Base-by-base conservation (phyloP, 2,329 filamentous ascomycete species). In the Aspergillus costaricaensis region DNA sequence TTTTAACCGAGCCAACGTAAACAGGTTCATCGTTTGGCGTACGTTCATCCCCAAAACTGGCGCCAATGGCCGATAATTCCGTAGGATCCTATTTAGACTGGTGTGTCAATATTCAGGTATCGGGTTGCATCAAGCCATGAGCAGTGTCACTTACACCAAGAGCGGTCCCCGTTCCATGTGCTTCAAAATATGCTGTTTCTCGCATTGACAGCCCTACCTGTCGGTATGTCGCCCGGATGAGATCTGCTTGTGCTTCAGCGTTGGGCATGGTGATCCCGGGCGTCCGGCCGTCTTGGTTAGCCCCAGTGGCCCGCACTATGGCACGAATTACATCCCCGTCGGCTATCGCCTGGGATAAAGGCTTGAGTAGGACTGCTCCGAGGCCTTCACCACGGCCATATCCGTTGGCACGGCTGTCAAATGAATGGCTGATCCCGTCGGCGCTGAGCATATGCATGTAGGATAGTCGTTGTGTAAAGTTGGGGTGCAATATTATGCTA, bases 301-400 rank as follows among this genome's bases (percentile, higher is more conserved):
- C 57, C 15, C 67, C 65, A 0, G 69, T 68, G n/a, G 55, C 64
- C 0, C 67, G 62, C 5, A 72, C 65, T 4, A 73, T 54, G 12
- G 70, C 68, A 9, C 69, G 63, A 43, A 72, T 71, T 5, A 64
- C 62, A 51, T 72, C 85, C 27, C 79, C 79, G 41, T 84, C 82
- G 2, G 72, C 73, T 17, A 81, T 55, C 1, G 84, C 83, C 50
- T 79, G 73, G 2, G 72, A 69, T 1, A 84, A 66, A 3, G 73
- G 69, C 66, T 85, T 85, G 17, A 85, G 61, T 9, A 83, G 69
- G 2, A 85, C 70, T 36, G 78, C 70, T 0, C 73, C 81, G 12
- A 77, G 71, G 4, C 77, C 82, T 57, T 85, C 83, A 3, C 75
- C 81, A 19, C 83, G 77, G 44, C 79, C 82, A 62, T 84, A 85